phyloP scores from a whole-genome alignment of 1,139 yeast genomes.

The Waltiozyma sp. region DNA sequence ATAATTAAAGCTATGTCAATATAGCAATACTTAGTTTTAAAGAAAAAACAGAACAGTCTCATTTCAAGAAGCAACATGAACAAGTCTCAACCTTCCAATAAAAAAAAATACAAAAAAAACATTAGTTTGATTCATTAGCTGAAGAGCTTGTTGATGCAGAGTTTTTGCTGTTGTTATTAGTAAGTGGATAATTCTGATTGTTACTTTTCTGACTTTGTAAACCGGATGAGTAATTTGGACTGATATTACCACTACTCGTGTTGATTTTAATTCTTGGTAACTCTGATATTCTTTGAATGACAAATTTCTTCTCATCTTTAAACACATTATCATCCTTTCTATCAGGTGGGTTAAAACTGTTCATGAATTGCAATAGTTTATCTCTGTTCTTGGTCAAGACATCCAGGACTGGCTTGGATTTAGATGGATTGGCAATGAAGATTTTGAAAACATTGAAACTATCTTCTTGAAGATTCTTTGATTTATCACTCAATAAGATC shows the following conservation, averaged over 20 bases:
- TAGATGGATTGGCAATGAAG: slow-evolving; percentile 90
- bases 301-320: slow-evolving; percentile 72
- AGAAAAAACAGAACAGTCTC: no score
- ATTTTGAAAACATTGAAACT: slow-evolving; percentile 90
- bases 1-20: no score
- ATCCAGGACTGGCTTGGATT: slow-evolving; percentile 68
- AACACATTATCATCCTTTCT: slow-evolving; percentile 56
- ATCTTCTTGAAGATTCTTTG: slow-evolving; percentile 79
- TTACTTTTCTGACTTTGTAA: neutral
- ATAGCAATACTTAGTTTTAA: no score
- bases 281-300: slow-evolving; percentile 61
- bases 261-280: slow-evolving; percentile 39
- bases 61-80: no score
- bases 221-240: neutral
- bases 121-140: neutral
- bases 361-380: slow-evolving; percentile 60
- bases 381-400: slow-evolving; percentile 74
- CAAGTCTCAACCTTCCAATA: no score
- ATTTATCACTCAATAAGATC: slow-evolving; percentile 79
- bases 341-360: slow-evolving; percentile 48
- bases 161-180: neutral
- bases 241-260: neutral
- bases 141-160: neutral
- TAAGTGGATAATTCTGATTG: no score
- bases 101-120: no score